Conservation (phyloP, 1,284 basidiomycete genomes). For the Volvariella surrecta region DNA sequence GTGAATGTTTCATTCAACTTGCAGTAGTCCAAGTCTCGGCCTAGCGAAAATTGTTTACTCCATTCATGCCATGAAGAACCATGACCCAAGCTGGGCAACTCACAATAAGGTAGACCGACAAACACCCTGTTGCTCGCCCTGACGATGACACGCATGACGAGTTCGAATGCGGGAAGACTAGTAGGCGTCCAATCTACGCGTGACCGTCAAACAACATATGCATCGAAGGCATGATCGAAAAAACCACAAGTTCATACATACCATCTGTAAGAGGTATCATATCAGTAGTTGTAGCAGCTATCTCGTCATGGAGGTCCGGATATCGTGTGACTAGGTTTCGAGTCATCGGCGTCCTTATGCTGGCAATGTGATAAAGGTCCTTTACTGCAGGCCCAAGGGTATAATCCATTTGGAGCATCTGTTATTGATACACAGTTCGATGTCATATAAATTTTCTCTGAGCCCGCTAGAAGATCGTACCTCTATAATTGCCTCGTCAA, state of each 20-base stretch:
- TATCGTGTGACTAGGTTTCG: conserved; percentile 9
- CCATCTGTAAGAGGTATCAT: conserved; percentile 8
- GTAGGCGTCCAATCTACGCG: too few relatives aligned
- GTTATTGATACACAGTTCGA: neutral
- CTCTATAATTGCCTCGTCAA: conserved; percentile 22
- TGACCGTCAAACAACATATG: too few relatives aligned
- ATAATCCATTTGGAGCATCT: conserved; percentile 9
- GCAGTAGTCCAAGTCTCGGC: conserved; percentile 10
- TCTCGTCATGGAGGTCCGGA: conserved; percentile 12
- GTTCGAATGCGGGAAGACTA: conserved; percentile 10
- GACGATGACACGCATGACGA: conserved; percentile 13
- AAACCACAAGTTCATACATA: too few relatives aligned
- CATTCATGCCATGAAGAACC: neutral
- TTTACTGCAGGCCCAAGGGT: conserved; percentile 9
- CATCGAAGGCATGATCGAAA: too few relatives aligned
- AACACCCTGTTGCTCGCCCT: conserved; percentile 16
- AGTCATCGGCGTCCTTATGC: conserved; percentile 11
- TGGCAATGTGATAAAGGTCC: conserved; percentile 9
- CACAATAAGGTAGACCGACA: conserved; percentile 17
- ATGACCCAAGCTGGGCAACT: conserved; percentile 3
- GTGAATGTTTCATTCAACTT: conserved; percentile 10
- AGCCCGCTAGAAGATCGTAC: too few relatives aligned
- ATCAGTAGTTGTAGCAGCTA: conserved; percentile 7
- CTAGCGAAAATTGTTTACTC: conserved; percentile 1
- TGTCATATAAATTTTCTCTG: too few relatives aligned